A percentile compares a stretch with the other conserved stretches of the same genome.
Conservation (phyloP, 192 early-diverging fungal genomes). For the Entomortierella chlamydospora region DNA sequence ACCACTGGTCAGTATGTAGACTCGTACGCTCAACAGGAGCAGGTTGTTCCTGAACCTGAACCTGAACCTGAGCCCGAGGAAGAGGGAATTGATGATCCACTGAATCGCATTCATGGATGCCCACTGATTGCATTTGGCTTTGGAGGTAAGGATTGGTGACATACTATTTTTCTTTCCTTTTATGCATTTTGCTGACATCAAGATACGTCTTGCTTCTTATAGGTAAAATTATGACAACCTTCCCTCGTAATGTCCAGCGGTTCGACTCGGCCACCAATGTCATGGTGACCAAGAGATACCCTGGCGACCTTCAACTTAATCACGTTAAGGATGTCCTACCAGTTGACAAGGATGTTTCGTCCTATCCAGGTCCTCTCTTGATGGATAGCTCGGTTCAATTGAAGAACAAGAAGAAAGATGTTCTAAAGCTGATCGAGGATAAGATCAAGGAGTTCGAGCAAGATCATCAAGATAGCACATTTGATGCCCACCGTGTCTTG, state of each 20-base stretch:
- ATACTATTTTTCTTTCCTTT: neutral
- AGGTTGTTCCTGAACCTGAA: conserved; percentile 26
- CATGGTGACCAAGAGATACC: conserved; percentile 52
- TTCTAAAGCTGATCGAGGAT: conserved; percentile 54
- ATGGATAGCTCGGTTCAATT: conserved; percentile 57
- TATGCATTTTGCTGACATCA: neutral
- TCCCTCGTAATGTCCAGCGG: conserved; percentile 70
- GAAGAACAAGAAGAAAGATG: conserved; percentile 64
- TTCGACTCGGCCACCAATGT: conserved; percentile 28
- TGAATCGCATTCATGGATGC: conserved; percentile 60
- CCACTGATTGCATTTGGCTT: conserved; percentile 81
- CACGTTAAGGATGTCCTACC: conserved; percentile 60
- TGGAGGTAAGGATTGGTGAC: conserved; percentile 56
- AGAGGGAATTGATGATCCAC: conserved; percentile 49
- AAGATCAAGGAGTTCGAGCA: conserved; percentile 37
- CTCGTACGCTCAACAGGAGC: conserved; percentile 33
- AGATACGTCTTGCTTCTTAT: neutral
- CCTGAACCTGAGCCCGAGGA: conserved; percentile 37
- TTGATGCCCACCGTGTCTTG: conserved; percentile 49
- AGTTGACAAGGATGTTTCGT: conserved; percentile 32
- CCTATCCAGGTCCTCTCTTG: conserved; percentile 70
- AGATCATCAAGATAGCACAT: conserved; percentile 16
- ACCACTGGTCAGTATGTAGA: conserved; percentile 33
- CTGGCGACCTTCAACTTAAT: conserved; percentile 62
- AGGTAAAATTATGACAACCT: conserved; percentile 72